Base-by-base conservation (phyloP, 2,329 filamentous ascomycete genomes). In the Chrysoporthe puriensis region DNA sequence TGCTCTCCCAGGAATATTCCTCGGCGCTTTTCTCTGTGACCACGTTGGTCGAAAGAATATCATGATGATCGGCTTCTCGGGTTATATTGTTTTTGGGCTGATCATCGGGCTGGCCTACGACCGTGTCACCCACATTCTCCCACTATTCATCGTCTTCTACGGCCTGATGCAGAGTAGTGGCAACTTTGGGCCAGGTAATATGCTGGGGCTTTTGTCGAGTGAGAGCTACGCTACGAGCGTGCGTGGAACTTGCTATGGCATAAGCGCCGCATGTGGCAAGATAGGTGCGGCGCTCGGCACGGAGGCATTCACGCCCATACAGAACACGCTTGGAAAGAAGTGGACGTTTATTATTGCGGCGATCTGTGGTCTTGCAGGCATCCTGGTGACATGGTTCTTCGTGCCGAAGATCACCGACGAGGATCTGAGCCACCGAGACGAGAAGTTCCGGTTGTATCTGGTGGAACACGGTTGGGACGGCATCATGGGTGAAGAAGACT, bases 221-320 rank as follows among this genome's bases (percentile, higher is more conserved):
- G 83, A 86, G 67, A 82, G 78, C 36, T 85, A 85, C 73, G 82
- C 83, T 0, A 85, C 84, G 0, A 80, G 81, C 0, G 77, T 86
- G 3, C 77, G 83, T 1, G 83, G 83, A 0, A 82, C 84, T 63
- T 83, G 82, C 73, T 77, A 84, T 67, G 83, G 83, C 1, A 76
- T 85, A 62, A 79, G 82, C 0, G 77, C 82, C 0, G 83, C 83
- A 0, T 79, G 80, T 21, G 81, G 80, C 14, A 86, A 85, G 67
- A 82, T 82, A 1, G 83, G 84, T 0, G 82, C 83, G 0, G 81
- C 83, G 0, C 81, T 85, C 21, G 83, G 83, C 0, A 85, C 82
- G 0, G 76, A 84, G 66, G 82, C 83, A 2, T 86, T 86, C 66
- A 83, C 79, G 0, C 81, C 83, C 0, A 86, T 87, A 57, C 79